Evolutionary conservation across 108 stramenopile genomes (phyloP), one percentile per base, ranked within the genome.

Genomic region (Stephanodiscus triporus): DNA sequence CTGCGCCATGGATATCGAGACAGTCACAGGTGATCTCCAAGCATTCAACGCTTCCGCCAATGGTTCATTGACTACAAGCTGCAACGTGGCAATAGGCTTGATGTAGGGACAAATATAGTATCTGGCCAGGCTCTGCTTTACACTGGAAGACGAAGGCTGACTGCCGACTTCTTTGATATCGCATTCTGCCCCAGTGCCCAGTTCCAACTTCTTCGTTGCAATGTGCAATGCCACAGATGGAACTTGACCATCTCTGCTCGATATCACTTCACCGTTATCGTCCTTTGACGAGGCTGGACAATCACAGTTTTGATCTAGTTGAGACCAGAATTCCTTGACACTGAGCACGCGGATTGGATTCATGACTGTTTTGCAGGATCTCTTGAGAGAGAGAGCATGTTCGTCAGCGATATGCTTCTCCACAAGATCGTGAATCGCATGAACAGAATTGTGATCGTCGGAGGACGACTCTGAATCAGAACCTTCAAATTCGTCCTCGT

Each of bases 391-490:
- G 30, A 32, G 37, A n/a, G 36, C 45, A 75, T 81, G 74, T 43
- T 81, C 80, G 20, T 65, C 38, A 51, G 65, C 63, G n/a, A 81
- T 58, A n/a, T 70, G 63, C 19, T 38, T 68, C 50, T 75, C 73
- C 40, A 81, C 51, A 11, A 81, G 66, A 24, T 75, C 68, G 34
- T 81, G 65, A 16, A 75, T 57, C 7, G 73, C 69, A 55, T 81
- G 80, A 22, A 24, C 10, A 32, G 14, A 56, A 0, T 70, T 63
- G 37, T 75, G 63, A 1, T 81, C 73, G 26, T 69, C 68, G 22
- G 55, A 68, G 32, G 63, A 70, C n/a, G 56, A 11, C 22, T 66
- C 55, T 17, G 63, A 65, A 16, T 62, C 63, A 10, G 57, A 47
- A 14, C 36, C 51, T 17, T 30, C 66, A 5, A 50, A 48, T 37